phyloP scores from a whole-genome alignment of 192 early-diverging fungal genomes.

The Podila clonocystis region DNA sequence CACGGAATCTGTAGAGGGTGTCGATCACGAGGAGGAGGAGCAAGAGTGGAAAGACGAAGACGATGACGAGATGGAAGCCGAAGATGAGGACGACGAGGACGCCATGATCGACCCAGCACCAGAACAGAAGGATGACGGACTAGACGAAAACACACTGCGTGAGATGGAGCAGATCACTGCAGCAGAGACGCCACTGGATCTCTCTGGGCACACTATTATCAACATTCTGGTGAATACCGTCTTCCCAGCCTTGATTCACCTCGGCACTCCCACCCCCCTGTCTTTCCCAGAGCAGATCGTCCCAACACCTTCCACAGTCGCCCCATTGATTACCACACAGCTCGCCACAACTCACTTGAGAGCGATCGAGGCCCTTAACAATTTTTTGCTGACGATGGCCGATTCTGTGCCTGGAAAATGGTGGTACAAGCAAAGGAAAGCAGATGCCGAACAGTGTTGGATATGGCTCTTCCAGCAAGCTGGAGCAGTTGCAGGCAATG shows the following conservation, averaged over 20 bases:
- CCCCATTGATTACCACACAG: constrained; percentile 55
- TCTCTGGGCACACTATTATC: constrained; percentile 54
- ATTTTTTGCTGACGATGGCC: constrained; percentile 78
- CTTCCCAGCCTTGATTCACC: constrained; percentile 57
- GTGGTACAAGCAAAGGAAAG: constrained; percentile 68
- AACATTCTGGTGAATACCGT: constrained; percentile 59
- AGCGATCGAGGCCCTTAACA: constrained; percentile 78
- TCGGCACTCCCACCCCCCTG: constrained; percentile 58
- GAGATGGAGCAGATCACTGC: constrained; percentile 58
- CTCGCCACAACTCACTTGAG: constrained; percentile 71
- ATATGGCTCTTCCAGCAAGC: constrained; percentile 67
- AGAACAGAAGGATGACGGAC: constrained; percentile 55
- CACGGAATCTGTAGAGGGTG: constrained; percentile 66
- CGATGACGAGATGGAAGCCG: constrained; percentile 52
- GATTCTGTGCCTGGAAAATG: constrained; percentile 65
- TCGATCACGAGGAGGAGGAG: constrained; percentile 23
- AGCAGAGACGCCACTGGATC: constrained; percentile 52
- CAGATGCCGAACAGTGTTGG: constrained; percentile 65
- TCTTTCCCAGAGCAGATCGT: constrained; percentile 57
- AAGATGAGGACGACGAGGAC: constrained; percentile 59
- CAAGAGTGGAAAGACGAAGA: constrained; percentile 33
- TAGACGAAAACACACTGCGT: constrained; percentile 52
- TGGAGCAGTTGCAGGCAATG: constrained; percentile 59
- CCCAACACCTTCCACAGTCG: constrained; percentile 35
- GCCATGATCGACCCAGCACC: constrained; percentile 43